Evolutionary conservation across 345 rosid genomes (phyloP), one percentile per base, ranked within the genome.

Genomic region (Abelmoschus esculentus): DNA sequence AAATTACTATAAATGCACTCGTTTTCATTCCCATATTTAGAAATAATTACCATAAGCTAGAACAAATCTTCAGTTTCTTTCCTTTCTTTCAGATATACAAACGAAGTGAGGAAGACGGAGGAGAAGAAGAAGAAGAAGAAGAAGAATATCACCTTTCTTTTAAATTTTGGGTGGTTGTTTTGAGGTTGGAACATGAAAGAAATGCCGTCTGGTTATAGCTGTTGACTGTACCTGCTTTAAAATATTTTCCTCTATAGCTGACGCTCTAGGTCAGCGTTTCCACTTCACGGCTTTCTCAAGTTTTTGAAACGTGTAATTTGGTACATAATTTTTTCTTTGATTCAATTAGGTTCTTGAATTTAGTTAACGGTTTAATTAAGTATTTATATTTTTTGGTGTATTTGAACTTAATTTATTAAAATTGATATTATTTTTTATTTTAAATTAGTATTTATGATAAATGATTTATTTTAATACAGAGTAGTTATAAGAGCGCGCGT

Each of bases 131-230:
- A 22, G 26, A 22, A 22, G 26, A 22, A 22, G 26, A 22, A 22
- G 26, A 32, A 44, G 15, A 69, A 6, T 26, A 69, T 31, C 46
- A 52, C 60, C 15, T 52, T 50, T 12, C 10, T 55, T 19, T 55
- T 18, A 4, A 2, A 7, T 54, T 69, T 69, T 3, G 13, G 22
- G 59, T 60, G 61, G 77, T 79, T 76, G 50, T 75, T 77, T 75
- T 70, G 54, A 68, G 70, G 47, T 52, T 18, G 6, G 53, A 40
- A 67, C 78, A 80, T 74, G 77, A 70, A 52, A 62, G 13, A 70
- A 64, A 70, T 73, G 82, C 85, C 79, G 83, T 76, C 65, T 59
- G 68, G 49, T 52, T 58, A 72, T 77, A 66, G 79, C 50, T 78
- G 72, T 55, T 64, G 77, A 62, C 80, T 67, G 58, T 77, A 18